phyloP scores from a whole-genome alignment of 1,284 basidiomycete genomes.

The Ceratobasidium sp. region DNA sequence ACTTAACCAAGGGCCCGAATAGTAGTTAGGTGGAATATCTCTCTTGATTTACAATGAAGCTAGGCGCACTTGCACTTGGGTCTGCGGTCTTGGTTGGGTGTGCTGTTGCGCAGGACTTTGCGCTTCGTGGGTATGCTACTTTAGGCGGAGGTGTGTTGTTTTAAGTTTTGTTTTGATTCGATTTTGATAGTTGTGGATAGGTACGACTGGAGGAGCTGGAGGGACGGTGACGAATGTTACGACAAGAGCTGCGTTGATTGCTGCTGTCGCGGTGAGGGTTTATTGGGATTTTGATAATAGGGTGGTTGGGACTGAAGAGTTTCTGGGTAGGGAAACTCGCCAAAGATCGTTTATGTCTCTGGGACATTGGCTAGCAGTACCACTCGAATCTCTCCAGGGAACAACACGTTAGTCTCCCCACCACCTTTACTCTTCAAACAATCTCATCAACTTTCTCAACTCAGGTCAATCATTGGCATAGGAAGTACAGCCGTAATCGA shows the following conservation, averaged over 20 bases:
- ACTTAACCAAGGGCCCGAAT: background rate
- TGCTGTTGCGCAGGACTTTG: constrained; percentile 29
- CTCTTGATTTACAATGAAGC: constrained; percentile 3
- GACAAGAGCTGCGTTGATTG: constrained; percentile 18
- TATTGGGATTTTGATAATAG: background rate
- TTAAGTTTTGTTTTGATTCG: background rate
- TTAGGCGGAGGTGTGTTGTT: constrained; percentile 13
- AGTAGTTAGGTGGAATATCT: background rate
- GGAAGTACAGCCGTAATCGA: constrained; percentile 32
- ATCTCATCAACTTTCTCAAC: background rate
- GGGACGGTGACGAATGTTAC: constrained; percentile 21
- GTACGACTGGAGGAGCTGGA: constrained; percentile 34
- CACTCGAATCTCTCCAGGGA: constrained; percentile 13
- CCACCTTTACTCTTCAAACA: background rate
- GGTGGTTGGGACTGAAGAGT: background rate
- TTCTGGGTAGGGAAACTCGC: constrained; percentile 51
- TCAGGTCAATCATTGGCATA: constrained; percentile 33
- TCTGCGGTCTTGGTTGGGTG: constrained; percentile 9
- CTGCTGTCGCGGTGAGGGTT: constrained; percentile 11
- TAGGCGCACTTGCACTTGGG: constrained; percentile 3
- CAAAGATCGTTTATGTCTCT: constrained; percentile 60
- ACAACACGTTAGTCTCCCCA: constrained; percentile 25
- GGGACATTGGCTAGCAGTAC: constrained; percentile 22
- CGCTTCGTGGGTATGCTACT: constrained; percentile 25
- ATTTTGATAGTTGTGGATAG: background rate